A percentile compares a stretch with the other conserved stretches of the same genome.
Conservation (phyloP, 2,329 filamentous ascomycete species). For the Fusarium subtropicale region DNA sequence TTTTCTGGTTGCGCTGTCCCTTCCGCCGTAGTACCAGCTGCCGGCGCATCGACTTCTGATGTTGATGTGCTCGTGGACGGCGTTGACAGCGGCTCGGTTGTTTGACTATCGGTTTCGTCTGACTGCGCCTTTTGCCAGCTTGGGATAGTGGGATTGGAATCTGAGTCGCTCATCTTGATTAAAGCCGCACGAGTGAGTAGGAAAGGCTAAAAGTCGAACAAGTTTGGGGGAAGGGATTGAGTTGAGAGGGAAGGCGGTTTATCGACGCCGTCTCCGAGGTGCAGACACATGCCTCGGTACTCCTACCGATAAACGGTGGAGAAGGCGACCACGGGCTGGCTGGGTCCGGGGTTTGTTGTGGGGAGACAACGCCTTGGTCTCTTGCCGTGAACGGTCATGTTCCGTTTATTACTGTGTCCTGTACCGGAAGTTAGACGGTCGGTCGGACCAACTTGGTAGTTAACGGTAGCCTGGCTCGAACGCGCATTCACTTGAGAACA, state of each 20-base stretch:
- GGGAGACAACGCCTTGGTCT: conserved; percentile 1
- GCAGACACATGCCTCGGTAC: conserved; percentile 47
- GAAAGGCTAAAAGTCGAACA: background rate
- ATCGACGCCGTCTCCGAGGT: conserved; percentile 26
- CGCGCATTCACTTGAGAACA: conserved; percentile 35
- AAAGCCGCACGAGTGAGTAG: background rate
- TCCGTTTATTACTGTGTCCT: conserved; percentile 29
- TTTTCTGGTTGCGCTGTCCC: conserved; percentile 9
- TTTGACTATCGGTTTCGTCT: conserved; percentile 32
- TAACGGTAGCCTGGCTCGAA: conserved; percentile 33
- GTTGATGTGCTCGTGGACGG: conserved; percentile 30
- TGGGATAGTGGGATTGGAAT: conserved; percentile 49
- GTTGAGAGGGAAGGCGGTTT: conserved; percentile 9
- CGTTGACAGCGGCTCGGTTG: conserved; percentile 34
- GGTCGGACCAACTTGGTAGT: background rate
- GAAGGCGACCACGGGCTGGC: background rate
- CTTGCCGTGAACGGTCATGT: background rate
- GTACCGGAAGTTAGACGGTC: conserved; percentile 13
- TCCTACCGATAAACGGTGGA: conserved; percentile 42
- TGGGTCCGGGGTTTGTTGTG: conserved; percentile 23
- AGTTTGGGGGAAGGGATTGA: background rate
- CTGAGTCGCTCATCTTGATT: conserved; percentile 51
- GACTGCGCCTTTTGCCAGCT: conserved; percentile 49
- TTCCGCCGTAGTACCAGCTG: conserved; percentile 5
- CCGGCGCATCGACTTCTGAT: conserved; percentile 33